Evolutionary conservation across 2,329 filamentous ascomycete genomes (phyloP).

Genomic region (Emergomyces orientalis): DNA sequence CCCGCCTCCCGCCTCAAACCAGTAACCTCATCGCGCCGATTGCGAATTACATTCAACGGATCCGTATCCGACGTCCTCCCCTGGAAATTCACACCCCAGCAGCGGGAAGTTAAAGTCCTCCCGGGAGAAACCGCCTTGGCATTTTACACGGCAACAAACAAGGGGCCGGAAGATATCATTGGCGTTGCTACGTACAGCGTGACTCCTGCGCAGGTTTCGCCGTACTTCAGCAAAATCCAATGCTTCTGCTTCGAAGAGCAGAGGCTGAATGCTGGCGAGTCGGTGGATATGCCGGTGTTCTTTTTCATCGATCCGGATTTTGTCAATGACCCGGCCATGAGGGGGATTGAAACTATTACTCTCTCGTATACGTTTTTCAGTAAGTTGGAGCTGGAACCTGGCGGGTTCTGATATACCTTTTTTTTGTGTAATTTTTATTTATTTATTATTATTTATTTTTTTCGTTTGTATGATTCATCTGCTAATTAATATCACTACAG

Average conservation of each 20-base stretch:
- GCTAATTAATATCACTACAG: constrained; percentile 36
- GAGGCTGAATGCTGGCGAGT: constrained; percentile 85
- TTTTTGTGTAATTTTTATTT: too few relatives aligned
- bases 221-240: constrained; percentile 99
- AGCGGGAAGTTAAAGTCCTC: constrained; percentile 88
- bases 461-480: neutral
- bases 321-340: constrained; percentile 85
- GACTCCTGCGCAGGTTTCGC: constrained; percentile 87
- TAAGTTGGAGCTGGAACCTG: constrained; percentile 41
- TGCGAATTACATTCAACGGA: constrained; percentile 92
- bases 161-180: constrained; percentile 83
- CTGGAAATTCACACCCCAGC: constrained; percentile 96
- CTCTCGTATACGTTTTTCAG: constrained; percentile 98
- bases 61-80: constrained; percentile 90
- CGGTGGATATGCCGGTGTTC: constrained; percentile 98
- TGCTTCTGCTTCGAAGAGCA: constrained; percentile 99
- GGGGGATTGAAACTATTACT: constrained; percentile 86
- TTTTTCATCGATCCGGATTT: constrained; percentile 98
- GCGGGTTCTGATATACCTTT: neutral
- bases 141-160: constrained; percentile 96
- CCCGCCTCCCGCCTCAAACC: constrained; percentile 69
- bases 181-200: constrained; percentile 97
- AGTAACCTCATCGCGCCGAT: constrained; percentile 68
- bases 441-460: neutral
- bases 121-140: constrained; percentile 94